Base-by-base conservation (phyloP, 176 grass and related monocot species). In the Secale cereale region DNA sequence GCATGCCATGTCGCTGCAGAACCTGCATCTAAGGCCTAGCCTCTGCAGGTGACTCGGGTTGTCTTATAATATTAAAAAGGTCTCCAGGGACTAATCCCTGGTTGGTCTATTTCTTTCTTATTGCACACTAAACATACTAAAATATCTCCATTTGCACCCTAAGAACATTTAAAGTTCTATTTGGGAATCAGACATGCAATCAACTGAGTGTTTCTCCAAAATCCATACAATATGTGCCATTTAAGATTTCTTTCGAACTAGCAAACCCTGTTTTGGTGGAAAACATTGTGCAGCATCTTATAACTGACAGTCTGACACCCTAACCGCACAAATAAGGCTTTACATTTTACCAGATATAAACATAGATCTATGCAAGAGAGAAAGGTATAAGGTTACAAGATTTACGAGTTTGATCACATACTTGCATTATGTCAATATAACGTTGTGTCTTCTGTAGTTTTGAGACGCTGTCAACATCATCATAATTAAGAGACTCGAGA, bases 361-460 rank as follows among this genome's bases (percentile, higher is more conserved):
- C 41, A 81, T 73, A 27, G 40, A 72, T 7, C 6, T 77, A 83
- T 46, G 54, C 5, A 83, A n/a, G 35, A 56, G 33, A 28, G 22
- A 26, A 61, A 46, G 35, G 16, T 72, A 80, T 67, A 57, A 43
- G 32, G 69, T 11, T 82, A 70, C 8, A 15, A 22, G 52, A 28
- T 83, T 28, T 40, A 72, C 20, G 59, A 77, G 56, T 74, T 45
- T 43, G 46, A 19, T 62, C 8, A 63, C 81, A 76, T 84, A 91
- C 91, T 61, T 90, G 87, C 70, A 97, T 94, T 76, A 92, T 93
- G 74, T 94, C 91, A 83, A 76, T 91, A 81, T 93, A 97, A 57
- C 87, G 74, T 36, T 91, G 89, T 57, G 85, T 79, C 82, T 89
- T 93, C 40, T 91, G 87, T 65, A 91, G 87, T 46, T 97, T 91